Conservation (phyloP, 371 early-diverging fungal species). For the Saksenaea oblongispora region DNA sequence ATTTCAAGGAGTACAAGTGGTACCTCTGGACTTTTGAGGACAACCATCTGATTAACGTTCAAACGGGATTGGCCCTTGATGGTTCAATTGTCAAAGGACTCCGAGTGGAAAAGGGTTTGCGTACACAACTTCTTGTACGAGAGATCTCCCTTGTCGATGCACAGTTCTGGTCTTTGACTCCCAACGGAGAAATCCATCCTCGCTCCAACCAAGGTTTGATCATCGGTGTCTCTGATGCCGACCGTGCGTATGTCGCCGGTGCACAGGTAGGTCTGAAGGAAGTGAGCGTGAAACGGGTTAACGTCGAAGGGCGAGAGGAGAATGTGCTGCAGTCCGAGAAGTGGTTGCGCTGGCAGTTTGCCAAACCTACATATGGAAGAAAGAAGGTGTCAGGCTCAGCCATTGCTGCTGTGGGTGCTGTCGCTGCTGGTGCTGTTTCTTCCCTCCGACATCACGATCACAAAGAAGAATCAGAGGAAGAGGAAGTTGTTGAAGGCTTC, state of each 20-base stretch:
- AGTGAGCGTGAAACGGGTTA: constrained; percentile 23
- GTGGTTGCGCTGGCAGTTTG: constrained; percentile 45
- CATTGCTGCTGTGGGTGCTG: constrained; percentile 3
- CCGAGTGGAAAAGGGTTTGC: constrained; percentile 31
- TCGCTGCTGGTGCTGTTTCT: constrained; percentile 5
- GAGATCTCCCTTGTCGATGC: constrained; percentile 27
- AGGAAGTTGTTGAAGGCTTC: constrained; percentile 24
- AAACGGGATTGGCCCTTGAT: constrained; percentile 55
- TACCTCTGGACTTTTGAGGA: constrained; percentile 55
- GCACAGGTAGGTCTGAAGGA: constrained; percentile 38
- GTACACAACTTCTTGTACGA: constrained; percentile 31
- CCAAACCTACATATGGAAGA: constrained; percentile 40
- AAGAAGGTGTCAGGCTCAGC: constrained; percentile 10
- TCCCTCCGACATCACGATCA: background rate
- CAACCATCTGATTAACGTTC: constrained; percentile 54
- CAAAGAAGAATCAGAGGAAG: constrained; percentile 9
- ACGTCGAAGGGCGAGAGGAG: constrained; percentile 25
- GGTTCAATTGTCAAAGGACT: constrained; percentile 27
- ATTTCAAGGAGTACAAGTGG: constrained; percentile 43
- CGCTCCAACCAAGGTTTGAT: constrained; percentile 35
- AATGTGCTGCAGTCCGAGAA: constrained; percentile 29
- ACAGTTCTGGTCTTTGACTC: constrained; percentile 45
- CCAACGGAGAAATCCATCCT: constrained; percentile 43
- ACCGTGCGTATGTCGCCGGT: constrained; percentile 33
- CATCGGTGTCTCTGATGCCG: constrained; percentile 29